phyloP scores from a whole-genome alignment of 2,329 filamentous ascomycete genomes.

The Arthrobotrys entomopaga region DNA sequence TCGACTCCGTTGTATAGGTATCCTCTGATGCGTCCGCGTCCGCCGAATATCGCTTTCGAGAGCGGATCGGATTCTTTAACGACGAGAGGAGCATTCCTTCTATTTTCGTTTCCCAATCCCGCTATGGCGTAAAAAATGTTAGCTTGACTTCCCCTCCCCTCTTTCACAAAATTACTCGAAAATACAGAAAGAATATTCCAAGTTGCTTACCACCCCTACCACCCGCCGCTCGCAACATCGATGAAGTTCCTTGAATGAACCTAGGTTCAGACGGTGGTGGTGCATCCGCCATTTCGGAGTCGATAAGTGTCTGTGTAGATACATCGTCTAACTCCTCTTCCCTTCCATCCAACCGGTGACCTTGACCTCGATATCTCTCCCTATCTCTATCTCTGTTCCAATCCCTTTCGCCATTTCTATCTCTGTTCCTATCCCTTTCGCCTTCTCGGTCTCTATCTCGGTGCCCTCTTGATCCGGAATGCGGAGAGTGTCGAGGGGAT shows the following conservation, averaged over 20 bases:
- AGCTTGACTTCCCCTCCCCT: neutral
- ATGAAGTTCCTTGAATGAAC: conserved; percentile 34
- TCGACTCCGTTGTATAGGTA: conserved; percentile 47
- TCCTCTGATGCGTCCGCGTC: conserved; percentile 14
- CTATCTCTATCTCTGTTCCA: conserved; percentile 8
- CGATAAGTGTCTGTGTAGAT: conserved; percentile 1
- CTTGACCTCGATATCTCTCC: neutral
- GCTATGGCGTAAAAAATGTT: conserved; percentile 13
- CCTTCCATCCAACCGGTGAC: conserved; percentile 18
- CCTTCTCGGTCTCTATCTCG: conserved; percentile 11
- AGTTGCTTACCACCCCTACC: conserved; percentile 12
- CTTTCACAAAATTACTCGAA: no score
- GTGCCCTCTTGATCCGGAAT: conserved; percentile 15
- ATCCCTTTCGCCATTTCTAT: conserved; percentile 23
- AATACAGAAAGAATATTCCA: neutral
- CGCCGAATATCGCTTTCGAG: conserved; percentile 23
- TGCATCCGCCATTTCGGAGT: conserved; percentile 20
- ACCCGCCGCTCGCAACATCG: conserved; percentile 30
- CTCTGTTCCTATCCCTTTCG: conserved; percentile 3
- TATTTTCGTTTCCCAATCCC: neutral
- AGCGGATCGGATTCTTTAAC: conserved; percentile 12
- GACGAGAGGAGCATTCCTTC: conserved; percentile 1
- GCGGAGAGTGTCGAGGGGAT: conserved; percentile 2
- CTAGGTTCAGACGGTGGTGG: neutral
- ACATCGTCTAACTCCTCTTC: neutral